Evolutionary conservation across 202 grass and related monocot species (phyloP).

Genomic region (Brachypodium distachyon): DNA sequence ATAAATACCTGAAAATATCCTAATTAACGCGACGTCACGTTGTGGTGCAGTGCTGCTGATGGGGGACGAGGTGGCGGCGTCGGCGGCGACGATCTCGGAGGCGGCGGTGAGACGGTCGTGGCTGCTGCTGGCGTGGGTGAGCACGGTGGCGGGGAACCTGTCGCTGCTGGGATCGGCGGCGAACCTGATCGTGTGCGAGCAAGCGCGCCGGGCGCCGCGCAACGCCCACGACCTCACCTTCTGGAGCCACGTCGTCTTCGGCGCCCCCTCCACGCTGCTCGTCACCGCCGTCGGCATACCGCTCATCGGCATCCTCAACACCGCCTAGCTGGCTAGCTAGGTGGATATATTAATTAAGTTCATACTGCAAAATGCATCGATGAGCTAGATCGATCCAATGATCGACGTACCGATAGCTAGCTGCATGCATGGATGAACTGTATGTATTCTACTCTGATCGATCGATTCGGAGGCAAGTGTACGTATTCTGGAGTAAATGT

Average conservation of each 20-base stretch:
- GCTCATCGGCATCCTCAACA: slow-evolving; percentile 48
- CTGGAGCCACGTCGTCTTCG: slow-evolving; percentile 67
- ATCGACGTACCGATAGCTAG: too few species aligned
- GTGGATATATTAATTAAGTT: too few species aligned
- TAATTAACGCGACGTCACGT: not conserved
- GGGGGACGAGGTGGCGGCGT: slow-evolving; percentile 64
- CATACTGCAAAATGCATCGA: too few species aligned
- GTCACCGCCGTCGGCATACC: slow-evolving; percentile 83
- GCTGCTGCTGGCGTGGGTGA: slow-evolving; percentile 95
- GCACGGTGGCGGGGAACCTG: slow-evolving; percentile 96
- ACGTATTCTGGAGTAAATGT: too few species aligned
- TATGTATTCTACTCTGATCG: too few species aligned
- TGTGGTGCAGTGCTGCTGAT: slow-evolving; percentile 61
- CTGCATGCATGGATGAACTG: too few species aligned
- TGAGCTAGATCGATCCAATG: too few species aligned
- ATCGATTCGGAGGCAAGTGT: too few species aligned
- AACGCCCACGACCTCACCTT: slow-evolving; percentile 73
- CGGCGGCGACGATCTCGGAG: slow-evolving; percentile 60
- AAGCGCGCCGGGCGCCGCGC: slow-evolving; percentile 60
- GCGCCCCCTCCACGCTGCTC: slow-evolving; percentile 67
- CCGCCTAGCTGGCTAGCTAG: not conserved
- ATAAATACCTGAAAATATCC: not conserved
- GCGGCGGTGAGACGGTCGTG: slow-evolving; percentile 55
- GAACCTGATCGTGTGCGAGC: slow-evolving; percentile 98
- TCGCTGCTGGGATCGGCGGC: slow-evolving; percentile 94